Conservation (phyloP, 495 filamentous ascomycete species). For the Trichoderma reesei region DNA sequence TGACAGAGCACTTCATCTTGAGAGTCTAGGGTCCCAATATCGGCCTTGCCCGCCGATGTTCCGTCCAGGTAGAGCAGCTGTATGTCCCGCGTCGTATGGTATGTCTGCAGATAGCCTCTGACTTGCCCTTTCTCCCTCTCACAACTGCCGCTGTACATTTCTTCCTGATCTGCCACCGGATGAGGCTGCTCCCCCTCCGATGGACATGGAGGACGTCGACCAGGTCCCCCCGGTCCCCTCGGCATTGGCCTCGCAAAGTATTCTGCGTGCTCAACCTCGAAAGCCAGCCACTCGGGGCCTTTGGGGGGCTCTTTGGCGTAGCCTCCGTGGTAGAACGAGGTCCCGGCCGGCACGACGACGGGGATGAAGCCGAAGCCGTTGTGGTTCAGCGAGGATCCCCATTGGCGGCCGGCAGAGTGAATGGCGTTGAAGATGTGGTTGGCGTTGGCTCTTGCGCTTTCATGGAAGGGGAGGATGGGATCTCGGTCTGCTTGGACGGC, state of each 20-base stretch:
- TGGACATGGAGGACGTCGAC: background rate
- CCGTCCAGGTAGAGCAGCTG: slow-evolving; percentile 54
- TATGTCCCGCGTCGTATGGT: slow-evolving; percentile 37
- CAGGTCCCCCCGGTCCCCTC: background rate
- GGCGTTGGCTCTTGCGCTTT: slow-evolving; percentile 33
- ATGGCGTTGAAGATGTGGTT: slow-evolving; percentile 58
- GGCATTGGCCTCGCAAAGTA: slow-evolving; percentile 34
- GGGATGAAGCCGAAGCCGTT: slow-evolving; percentile 61
- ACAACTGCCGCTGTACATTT: slow-evolving; percentile 7
- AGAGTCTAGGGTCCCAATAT: slow-evolving; percentile 50
- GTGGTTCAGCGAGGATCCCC: slow-evolving; percentile 57
- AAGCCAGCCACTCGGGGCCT: slow-evolving; percentile 57
- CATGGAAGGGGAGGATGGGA: background rate
- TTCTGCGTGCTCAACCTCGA: slow-evolving; percentile 59
- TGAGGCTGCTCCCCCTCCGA: background rate
- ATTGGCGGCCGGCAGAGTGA: slow-evolving; percentile 59
- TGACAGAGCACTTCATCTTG: slow-evolving; percentile 46
- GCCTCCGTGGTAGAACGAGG: slow-evolving; percentile 55
- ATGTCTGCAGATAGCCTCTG: slow-evolving; percentile 46
- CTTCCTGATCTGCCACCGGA: background rate
- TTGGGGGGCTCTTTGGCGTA: slow-evolving; percentile 26
- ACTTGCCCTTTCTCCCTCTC: background rate
- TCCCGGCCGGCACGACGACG: slow-evolving; percentile 46
- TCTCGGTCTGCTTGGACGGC: background rate
- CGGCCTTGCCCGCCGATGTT: slow-evolving; percentile 47